These are phyloP conservation scores for Colletotrichum tropicale DNA, from an alignment of 2,329 filamentous ascomycete genomes.

Conservation along the genomic window DNA sequence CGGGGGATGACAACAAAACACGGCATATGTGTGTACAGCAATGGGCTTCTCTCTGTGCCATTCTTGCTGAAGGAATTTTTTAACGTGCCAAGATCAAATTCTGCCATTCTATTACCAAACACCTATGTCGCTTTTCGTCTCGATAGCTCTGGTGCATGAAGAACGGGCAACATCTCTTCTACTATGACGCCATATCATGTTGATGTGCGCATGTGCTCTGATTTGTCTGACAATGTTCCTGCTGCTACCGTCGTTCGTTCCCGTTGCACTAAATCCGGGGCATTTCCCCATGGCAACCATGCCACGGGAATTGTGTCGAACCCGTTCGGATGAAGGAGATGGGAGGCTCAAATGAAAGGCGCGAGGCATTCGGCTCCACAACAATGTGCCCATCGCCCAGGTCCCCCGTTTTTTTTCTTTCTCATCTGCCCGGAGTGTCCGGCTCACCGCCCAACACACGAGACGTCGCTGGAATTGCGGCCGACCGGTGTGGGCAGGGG, in stretches of 20 bases:
- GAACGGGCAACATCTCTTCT: slow-evolving; percentile 48
- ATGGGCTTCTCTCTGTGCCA: slow-evolving; percentile 54
- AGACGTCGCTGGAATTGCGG: not conserved
- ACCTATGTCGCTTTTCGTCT: slow-evolving; percentile 40
- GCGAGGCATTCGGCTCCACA: not conserved
- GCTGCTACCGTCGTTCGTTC: not conserved
- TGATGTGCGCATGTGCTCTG: not conserved
- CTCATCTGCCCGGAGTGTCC: not conserved
- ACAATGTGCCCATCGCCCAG: not conserved
- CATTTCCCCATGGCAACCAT: not conserved
- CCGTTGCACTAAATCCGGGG: not conserved
- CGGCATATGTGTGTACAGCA: slow-evolving; percentile 67
- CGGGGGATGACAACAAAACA: slow-evolving; percentile 22
- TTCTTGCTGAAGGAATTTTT: slow-evolving; percentile 60
- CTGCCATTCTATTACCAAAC: slow-evolving; percentile 63
- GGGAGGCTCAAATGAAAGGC: not conserved
- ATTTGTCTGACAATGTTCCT: not conserved
- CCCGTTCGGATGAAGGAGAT: not conserved
- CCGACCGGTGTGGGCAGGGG: not conserved
- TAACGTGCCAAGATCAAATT: slow-evolving; percentile 58
- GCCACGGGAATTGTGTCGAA: not conserved
- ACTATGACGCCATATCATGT: not conserved
- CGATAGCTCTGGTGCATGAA: slow-evolving; percentile 56
- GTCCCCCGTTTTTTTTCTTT: not conserved
- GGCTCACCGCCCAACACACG: slow-evolving; percentile 1